phyloP scores from a whole-genome alignment of 306 rosid genomes.

The Adenanthera pavonina region DNA sequence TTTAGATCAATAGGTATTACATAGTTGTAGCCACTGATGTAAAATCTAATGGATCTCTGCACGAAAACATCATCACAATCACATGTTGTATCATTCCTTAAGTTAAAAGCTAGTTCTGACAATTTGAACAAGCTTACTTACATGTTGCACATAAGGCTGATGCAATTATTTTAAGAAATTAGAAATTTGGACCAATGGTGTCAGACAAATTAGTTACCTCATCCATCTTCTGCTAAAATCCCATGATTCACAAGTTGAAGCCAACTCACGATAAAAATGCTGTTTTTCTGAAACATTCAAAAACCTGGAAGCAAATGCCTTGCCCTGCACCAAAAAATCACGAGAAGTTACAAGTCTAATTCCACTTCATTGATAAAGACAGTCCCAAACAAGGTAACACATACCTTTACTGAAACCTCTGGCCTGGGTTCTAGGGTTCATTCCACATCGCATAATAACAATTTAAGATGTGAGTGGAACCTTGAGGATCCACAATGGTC shows the following conservation, averaged over 20 bases:
- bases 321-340: slow-evolving; percentile 58
- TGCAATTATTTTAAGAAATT: too few relatives aligned
- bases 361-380: slow-evolving; percentile 31
- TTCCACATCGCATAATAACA: slow-evolving; percentile 93
- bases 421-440: slow-evolving; percentile 87
- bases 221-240: slow-evolving; percentile 96
- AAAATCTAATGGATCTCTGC: slow-evolving; percentile 70
- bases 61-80: slow-evolving; percentile 37
- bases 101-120: slow-evolving; percentile 18
- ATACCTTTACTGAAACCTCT: slow-evolving; percentile 70
- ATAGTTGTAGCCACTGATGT: slow-evolving; percentile 84
- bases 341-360: slow-evolving; percentile 16
- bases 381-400: slow-evolving; percentile 32
- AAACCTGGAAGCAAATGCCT: slow-evolving; percentile 70
- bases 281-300: slow-evolving; percentile 53
- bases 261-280: slow-evolving; percentile 70
- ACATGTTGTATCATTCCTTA: slow-evolving; percentile 8
- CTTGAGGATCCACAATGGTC: slow-evolving; percentile 61
- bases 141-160: too few relatives aligned
- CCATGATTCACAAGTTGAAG: slow-evolving; percentile 92
- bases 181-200: too few relatives aligned
- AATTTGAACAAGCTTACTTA: neutral
- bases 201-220: slow-evolving; percentile 53
- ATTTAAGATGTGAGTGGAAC: slow-evolving; percentile 59
- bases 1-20: slow-evolving; percentile 87